These are phyloP conservation scores for Erysiphe neolycopersici DNA, from an alignment of 2,329 filamentous ascomycete species.

Conservation along the genomic window DNA sequence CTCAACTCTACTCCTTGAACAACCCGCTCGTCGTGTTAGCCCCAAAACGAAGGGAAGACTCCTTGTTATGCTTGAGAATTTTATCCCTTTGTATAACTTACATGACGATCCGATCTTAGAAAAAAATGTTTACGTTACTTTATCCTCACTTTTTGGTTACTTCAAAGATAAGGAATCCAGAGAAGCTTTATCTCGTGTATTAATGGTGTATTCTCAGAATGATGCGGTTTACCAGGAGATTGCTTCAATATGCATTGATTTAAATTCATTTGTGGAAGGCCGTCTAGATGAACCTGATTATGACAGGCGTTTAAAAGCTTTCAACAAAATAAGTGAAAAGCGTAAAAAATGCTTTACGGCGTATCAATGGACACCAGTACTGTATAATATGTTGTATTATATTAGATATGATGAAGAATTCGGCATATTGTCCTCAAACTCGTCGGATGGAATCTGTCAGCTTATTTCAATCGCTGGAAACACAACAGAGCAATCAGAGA, in stretches of 20 bases:
- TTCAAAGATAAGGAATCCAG: slow-evolving; percentile 64
- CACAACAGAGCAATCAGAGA: slow-evolving; percentile 17
- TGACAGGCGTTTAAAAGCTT: slow-evolving; percentile 52
- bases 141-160: slow-evolving; percentile 67
- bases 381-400: slow-evolving; percentile 76
- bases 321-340: slow-evolving; percentile 39
- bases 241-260: slow-evolving; percentile 42
- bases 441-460: slow-evolving; percentile 51
- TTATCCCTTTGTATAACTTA: slow-evolving; percentile 38
- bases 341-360: slow-evolving; percentile 32
- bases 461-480: slow-evolving; percentile 40
- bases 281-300: slow-evolving; percentile 74
- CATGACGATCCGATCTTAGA: slow-evolving; percentile 30
- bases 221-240: slow-evolving; percentile 33
- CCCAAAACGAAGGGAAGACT: slow-evolving; percentile 62
- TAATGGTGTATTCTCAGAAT: slow-evolving; percentile 41
- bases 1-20: slow-evolving; percentile 53
- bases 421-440: slow-evolving; percentile 53
- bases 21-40: slow-evolving; percentile 60
- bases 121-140: slow-evolving; percentile 39
- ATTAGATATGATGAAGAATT: slow-evolving; percentile 72
- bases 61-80: slow-evolving; percentile 54
- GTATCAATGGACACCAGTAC: slow-evolving; percentile 61
- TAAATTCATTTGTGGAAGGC: slow-evolving; percentile 52
- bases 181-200: slow-evolving; percentile 42